Conservation (phyloP, 2,329 filamentous ascomycete genomes). For the Neonectria faginata region DNA sequence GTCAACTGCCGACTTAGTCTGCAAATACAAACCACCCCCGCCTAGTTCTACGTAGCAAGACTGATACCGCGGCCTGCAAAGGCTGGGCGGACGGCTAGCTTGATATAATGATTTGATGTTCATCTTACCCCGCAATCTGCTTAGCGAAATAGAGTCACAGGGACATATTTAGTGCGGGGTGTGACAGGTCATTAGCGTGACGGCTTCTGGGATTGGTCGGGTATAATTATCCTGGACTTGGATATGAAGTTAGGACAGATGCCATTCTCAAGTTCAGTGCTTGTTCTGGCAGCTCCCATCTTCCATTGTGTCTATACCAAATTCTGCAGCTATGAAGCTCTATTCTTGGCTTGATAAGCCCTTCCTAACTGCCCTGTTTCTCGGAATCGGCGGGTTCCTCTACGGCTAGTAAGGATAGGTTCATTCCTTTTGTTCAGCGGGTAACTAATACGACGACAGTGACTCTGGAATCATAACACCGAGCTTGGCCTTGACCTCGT, state of each 20-base stretch:
- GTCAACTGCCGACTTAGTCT: constrained; percentile 33
- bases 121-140: constrained; percentile 33
- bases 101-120: constrained; percentile 1
- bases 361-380: constrained; percentile 53
- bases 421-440: accelerated
- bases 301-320: background rate
- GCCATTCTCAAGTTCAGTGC: background rate
- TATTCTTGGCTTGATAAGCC: constrained; percentile 52
- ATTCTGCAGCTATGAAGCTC: constrained; percentile 39
- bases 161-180: constrained; percentile 5
- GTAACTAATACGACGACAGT: constrained; percentile 34
- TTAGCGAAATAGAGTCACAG: constrained; percentile 28
- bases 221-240: constrained; percentile 26
- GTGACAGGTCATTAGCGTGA: constrained; percentile 20
- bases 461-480: constrained; percentile 58
- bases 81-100: constrained; percentile 7
- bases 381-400: constrained; percentile 56
- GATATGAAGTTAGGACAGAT: constrained; percentile 21
- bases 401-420: constrained; percentile 51
- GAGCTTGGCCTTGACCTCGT: constrained; percentile 52
- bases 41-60: background rate
- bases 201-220: constrained; percentile 23
- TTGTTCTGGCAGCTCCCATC: background rate
- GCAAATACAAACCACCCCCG: constrained; percentile 31
- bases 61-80: constrained; percentile 14